phyloP scores from a whole-genome alignment of 2,329 filamentous ascomycete species.

The Eutypella sp. region DNA sequence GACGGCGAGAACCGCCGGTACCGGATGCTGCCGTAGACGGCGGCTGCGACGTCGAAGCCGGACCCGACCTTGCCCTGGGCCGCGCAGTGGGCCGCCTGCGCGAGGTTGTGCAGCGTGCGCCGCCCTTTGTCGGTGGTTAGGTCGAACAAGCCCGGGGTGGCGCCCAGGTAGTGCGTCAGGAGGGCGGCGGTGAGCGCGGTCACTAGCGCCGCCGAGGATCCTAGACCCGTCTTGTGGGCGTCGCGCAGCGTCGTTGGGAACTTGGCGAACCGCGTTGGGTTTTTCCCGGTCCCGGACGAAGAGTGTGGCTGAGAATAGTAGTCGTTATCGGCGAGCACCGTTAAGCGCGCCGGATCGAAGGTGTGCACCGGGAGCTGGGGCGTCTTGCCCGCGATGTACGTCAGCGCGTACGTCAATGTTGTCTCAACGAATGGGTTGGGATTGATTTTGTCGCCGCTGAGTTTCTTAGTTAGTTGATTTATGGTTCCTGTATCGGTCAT shows the following conservation, averaged over 20 bases:
- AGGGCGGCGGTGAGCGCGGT: conserved; percentile 78
- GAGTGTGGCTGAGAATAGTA: conserved; percentile 77
- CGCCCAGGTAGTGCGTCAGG: conserved; percentile 68
- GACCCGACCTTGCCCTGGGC: conserved; percentile 96
- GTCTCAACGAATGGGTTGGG: conserved; percentile 89
- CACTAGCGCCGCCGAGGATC: conserved; percentile 89
- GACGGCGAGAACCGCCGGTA: conserved; percentile 90
- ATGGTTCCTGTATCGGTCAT: background rate
- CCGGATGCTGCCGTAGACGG: conserved; percentile 84
- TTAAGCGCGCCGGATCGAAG: conserved; percentile 68
- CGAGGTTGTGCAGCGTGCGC: conserved; percentile 77
- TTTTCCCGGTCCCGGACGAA: conserved; percentile 16
- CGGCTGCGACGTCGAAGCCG: conserved; percentile 91
- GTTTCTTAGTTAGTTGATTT: background rate
- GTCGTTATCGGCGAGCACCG: conserved; percentile 89
- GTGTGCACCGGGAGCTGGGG: conserved; percentile 34
- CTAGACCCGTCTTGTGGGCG: conserved; percentile 93
- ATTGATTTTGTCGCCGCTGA: conserved; percentile 40
- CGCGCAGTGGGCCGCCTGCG: conserved; percentile 89
- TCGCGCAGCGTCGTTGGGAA: conserved; percentile 71
- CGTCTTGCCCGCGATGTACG: conserved; percentile 59
- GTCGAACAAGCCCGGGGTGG: conserved; percentile 43
- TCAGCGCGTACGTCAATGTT: conserved; percentile 79
- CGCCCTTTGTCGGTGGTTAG: conserved; percentile 49
- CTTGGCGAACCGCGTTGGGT: conserved; percentile 60